These are phyloP conservation scores for Prasinococcaceae sp. DNA, from an alignment of 139 green algal species.

Conservation along the genomic window DNA sequence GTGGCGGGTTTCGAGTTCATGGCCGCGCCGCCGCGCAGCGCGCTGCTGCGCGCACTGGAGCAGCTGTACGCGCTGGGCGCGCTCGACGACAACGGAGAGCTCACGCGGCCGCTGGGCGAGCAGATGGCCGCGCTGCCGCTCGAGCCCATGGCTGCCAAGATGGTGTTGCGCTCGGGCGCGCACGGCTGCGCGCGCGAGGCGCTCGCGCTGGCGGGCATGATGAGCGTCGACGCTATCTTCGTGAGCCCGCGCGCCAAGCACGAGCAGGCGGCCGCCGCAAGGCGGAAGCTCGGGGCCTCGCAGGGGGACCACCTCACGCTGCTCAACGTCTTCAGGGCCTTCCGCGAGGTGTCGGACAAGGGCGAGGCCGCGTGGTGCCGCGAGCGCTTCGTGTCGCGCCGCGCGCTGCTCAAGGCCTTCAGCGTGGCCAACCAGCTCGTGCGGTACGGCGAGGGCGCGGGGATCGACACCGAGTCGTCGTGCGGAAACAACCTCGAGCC, in stretches of 20 bases:
- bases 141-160: conserved; percentile 86
- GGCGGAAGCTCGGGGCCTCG: conserved; percentile 49
- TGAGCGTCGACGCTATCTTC: conserved; percentile 76
- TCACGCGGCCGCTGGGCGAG: conserved; percentile 31
- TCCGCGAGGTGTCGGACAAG: neutral
- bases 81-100: conserved; percentile 57
- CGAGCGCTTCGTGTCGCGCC: conserved; percentile 84
- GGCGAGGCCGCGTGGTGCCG: conserved; percentile 11
- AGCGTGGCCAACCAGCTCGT: conserved; percentile 88
- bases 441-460: conserved; percentile 78
- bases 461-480: conserved; percentile 65
- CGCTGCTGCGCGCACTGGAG: conserved; percentile 66
- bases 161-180: conserved; percentile 60
- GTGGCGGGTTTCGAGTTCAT: conserved; percentile 54
- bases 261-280: conserved; percentile 26
- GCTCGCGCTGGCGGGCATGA: conserved; percentile 78
- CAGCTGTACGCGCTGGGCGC: conserved; percentile 86
- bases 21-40: conserved; percentile 20
- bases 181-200: conserved; percentile 61
- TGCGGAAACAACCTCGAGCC: conserved; percentile 48
- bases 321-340: conserved; percentile 63
- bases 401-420: conserved; percentile 74
- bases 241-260: conserved; percentile 89
- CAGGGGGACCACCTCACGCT: conserved; percentile 26
- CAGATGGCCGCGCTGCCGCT: conserved; percentile 94